Conservation (phyloP, 2,329 filamentous ascomycete species). For the Diplodia seriata region DNA sequence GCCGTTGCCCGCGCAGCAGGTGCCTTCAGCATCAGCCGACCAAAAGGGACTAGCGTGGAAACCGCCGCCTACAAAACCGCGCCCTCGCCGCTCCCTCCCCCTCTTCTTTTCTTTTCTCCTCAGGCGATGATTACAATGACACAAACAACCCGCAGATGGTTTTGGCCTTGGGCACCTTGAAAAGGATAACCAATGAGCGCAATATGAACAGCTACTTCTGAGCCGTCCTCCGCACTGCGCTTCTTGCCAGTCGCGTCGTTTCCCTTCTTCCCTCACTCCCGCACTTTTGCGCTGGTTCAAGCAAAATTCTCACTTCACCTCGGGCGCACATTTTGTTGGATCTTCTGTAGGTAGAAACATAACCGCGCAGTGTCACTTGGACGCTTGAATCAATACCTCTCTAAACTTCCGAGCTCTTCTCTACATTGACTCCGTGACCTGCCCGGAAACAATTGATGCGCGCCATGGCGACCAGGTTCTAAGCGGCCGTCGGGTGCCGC, state of each 20-base stretch:
- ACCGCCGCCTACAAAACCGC: background rate
- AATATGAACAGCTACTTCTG: constrained; percentile 22
- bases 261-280: background rate
- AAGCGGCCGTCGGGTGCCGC: too few relatives aligned
- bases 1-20: too few relatives aligned
- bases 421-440: too few relatives aligned
- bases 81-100: background rate
- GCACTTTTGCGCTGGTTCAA: too few relatives aligned
- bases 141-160: constrained; percentile 1
- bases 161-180: background rate
- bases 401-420: too few relatives aligned
- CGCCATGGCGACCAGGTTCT: too few relatives aligned
- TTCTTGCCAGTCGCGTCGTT: background rate
- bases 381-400: too few relatives aligned
- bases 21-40: background rate
- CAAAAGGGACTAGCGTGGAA: background rate
- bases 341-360: too few relatives aligned
- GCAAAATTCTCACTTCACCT: too few relatives aligned
- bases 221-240: background rate
- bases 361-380: too few relatives aligned
- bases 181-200: constrained; percentile 10
- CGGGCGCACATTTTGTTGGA: too few relatives aligned
- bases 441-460: too few relatives aligned
- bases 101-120: background rate
- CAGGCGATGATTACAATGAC: constrained; percentile 14